Base-by-base conservation (phyloP, 768 basidiomycete species). In the Collybia sp. region DNA sequence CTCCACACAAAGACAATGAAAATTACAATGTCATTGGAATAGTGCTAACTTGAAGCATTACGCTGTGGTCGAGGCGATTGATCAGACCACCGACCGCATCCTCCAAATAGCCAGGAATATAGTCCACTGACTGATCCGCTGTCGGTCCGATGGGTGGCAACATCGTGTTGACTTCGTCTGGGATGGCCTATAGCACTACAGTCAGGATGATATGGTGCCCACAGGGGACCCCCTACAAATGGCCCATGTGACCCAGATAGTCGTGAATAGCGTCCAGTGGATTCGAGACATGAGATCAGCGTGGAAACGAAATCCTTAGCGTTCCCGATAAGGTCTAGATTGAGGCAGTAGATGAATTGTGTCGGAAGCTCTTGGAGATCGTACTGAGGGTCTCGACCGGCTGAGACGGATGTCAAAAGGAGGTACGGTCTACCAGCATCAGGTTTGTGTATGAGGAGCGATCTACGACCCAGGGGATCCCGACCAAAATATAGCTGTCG, bases 381-480 rank as follows among this genome's bases (percentile, higher is more conserved):
- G 47, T 73, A 80, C n/a, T 54, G 57, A 17, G 67, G 50, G 46
- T 73, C 59, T 9, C 53, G 32, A 5, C 84, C 84, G 16, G 68
- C 60, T 4, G 86, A 83, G 3, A 82, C 82, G 1, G 89, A 92
- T 6, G 81, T 61, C 19, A 93, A 64, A 30, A 88, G 57, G 36
- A 91, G 68, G 49, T 73, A 74, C 0, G 85, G 81, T 4, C 64
- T 64, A 13, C 44, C 42, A 1, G 50, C 33, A 12, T 73, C 74
- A 20, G 85, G 85, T 47, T 63, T 69, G 47, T 86, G 86, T 30
- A 89, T 68, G 6, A 95, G 68, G 6, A 95, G 72, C n/a, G 92
- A 93, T 40, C 93, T 77, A 32, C 92, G 77, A 6, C 92, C 92
- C 2, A 93, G 75, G 2, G 90, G 89, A 62, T 95, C 92, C 44